Evolutionary conservation across 2,329 filamentous ascomycete genomes (phyloP), one percentile per base, ranked within the genome.

Genomic region (Neurospora crassa): DNA sequence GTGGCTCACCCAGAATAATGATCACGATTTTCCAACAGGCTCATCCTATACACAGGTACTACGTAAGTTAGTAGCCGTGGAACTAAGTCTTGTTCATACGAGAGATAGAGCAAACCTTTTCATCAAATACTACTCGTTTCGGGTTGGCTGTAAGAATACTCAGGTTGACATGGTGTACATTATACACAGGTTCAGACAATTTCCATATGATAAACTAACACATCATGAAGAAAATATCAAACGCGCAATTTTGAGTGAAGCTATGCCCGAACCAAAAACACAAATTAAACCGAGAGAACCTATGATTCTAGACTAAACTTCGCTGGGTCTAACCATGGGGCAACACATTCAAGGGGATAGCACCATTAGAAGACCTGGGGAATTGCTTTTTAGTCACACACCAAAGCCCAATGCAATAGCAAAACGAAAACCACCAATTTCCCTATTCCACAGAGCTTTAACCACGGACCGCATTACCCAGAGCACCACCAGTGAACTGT

Each of bases 401-500:
- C 74, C 76, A 72, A 63, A 74, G 72, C 73, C 76, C 72, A 75
- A 77, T 76, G 75, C 74, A 74, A 75, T 71, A 74, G 72, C 71
- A 73, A 63, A 75, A 76, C 68, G 71, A 74, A 74, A 73, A 72
- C 71, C 72, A 72, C 71, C 67, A 53, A 72, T 67, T 41, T 37
- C 18, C 67, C 45, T 41, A 59, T 69, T 29, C 42, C 42, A 43
- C 20, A 29, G 40, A 45, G 43, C 11, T 69, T 78, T 85, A 90
- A 80, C 86, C 87, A 77, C 89, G 84, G 74, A 91, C 88, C 70
- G 88, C 89, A 76, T 87, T 88, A 77, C 92, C 91, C 81, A 95
- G 83, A 73, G 91, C 92, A 81, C 92, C 92, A 74, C 92, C 92
- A 16, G 92, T 94, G 82, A 94, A 95, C 79, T 93, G 91, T 74